Conservation (phyloP, 306 rosid genomes). For the Nissolia schottii region DNA sequence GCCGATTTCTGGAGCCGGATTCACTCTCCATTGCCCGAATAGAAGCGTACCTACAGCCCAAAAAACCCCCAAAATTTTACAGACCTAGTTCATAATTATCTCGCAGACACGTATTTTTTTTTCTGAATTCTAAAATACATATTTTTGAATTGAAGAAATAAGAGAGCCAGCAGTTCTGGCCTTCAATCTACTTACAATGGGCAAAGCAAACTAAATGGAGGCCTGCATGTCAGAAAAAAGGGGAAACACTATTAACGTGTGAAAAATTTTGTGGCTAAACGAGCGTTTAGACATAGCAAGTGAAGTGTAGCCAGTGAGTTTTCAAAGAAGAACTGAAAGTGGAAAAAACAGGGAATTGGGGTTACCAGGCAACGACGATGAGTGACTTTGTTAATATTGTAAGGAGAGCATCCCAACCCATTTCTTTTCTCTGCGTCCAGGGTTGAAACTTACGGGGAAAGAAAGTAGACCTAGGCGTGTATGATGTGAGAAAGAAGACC, state of each 20-base stretch:
- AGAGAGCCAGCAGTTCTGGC: too few relatives aligned
- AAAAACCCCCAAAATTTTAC: background rate
- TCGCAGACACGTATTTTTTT: background rate
- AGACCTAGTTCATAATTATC: background rate
- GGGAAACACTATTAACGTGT: background rate
- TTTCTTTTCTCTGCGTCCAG: background rate
- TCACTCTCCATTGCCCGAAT: conserved; percentile 50
- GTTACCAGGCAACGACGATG: conserved; percentile 42
- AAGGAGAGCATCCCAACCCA: conserved; percentile 33
- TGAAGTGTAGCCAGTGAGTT: too few relatives aligned
- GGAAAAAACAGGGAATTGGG: background rate
- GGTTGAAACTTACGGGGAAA: background rate
- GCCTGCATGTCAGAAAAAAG: conserved; percentile 38
- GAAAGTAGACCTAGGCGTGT: background rate
- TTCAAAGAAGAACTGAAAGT: background rate
- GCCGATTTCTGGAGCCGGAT: conserved; percentile 49
- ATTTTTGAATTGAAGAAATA: background rate
- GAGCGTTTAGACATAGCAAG: too few relatives aligned
- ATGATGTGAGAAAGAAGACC: background rate
- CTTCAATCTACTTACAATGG: conserved; percentile 43
- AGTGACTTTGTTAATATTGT: conserved; percentile 26
- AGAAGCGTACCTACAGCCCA: conserved; percentile 50
- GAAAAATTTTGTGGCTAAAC: too few relatives aligned
- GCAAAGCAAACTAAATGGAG: conserved; percentile 48
- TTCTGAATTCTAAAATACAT: too few relatives aligned